Base-by-base conservation (phyloP, 2,329 filamentous ascomycete species). In the Pyricularia grisea region DNA sequence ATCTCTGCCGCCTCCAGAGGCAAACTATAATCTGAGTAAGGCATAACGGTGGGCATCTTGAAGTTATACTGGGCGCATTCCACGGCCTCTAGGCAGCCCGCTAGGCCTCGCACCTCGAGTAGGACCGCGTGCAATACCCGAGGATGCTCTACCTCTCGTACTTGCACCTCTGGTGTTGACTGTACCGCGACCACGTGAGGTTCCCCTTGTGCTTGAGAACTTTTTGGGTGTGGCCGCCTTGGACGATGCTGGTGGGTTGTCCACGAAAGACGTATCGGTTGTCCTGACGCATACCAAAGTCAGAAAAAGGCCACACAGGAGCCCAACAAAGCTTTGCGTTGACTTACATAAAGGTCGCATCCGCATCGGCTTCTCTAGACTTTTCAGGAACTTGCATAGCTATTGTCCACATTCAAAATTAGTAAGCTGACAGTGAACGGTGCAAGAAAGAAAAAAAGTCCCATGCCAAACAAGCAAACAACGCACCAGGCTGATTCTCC, bases 211-310 rank as follows among this genome's bases (percentile, higher is more conserved):
- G 79, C 81, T 31, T 79, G 76, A 71, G 82, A 82, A 71, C 81
- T 60, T 65, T 23, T 31, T 85, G 9, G 81, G 77, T 5, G 80
- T 80, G 30, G 83, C 60, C 5, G 67, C 77, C 73, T 82, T 87
- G 28, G 83, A 83, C 17, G 85, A 80, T n/a, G 81, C 80, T 1
- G 85, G 79, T 9, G 93, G 94, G 74, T 97, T 92, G 42, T 97
- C 93, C 69, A 97, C 88, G 75, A 97, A 97, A 1, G 92, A 92
- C 6, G 91, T 96, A 76, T 97, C 93, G 12, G 92, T 97, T 28
- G 94, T 97, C 85, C 92, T 94, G 73, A 4, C 69, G 27, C 65
- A 63, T 60, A 27, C 27, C 42, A 72, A 71, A 69, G 71, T 75
- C 28, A 63, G 60, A 31, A 63, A 27, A 20, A 2, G n/a, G 6